Percentiles rank a stretch among this genome's conserved stretches.
These are phyloP conservation scores for Plantago elongata DNA, from an alignment of 257 asterid genomes.

Conservation along the genomic window DNA sequence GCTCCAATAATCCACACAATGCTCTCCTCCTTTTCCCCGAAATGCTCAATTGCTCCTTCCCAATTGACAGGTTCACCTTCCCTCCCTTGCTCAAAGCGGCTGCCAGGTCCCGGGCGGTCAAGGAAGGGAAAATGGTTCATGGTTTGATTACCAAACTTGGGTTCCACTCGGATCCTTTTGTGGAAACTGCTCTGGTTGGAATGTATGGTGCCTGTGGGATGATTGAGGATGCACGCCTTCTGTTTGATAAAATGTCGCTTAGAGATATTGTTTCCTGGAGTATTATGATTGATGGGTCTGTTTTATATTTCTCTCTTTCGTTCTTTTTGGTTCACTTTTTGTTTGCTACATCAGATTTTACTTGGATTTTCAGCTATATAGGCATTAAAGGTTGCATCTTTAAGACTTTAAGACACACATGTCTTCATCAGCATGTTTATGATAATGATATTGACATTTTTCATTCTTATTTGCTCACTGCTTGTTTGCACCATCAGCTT, in stretches of 20 bases:
- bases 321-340: background rate
- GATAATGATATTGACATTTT: background rate
- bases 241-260: conserved; percentile 71
- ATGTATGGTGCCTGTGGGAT: conserved; percentile 51
- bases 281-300: conserved; percentile 72
- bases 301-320: background rate
- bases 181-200: conserved; percentile 66
- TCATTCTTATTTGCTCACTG: too few relatives aligned
- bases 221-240: conserved; percentile 48
- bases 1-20: conserved; percentile 35
- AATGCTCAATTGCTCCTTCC: conserved; percentile 30
- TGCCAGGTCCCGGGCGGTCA: conserved; percentile 31
- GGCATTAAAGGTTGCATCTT: background rate
- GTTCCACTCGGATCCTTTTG: conserved; percentile 51
- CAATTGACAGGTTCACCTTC: conserved; percentile 44
- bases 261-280: conserved; percentile 69
- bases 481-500: too few relatives aligned
- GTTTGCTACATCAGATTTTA: conserved; percentile 1
- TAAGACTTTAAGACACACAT: background rate
- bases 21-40: conserved; percentile 41
- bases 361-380: background rate
- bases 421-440: background rate
- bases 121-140: conserved; percentile 55
- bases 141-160: conserved; percentile 60
- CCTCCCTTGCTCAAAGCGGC: conserved; percentile 71